Evolutionary conservation across 768 basidiomycete species (phyloP), one percentile per base, ranked within the genome.

Genomic region (Pleurotus platypus): DNA sequence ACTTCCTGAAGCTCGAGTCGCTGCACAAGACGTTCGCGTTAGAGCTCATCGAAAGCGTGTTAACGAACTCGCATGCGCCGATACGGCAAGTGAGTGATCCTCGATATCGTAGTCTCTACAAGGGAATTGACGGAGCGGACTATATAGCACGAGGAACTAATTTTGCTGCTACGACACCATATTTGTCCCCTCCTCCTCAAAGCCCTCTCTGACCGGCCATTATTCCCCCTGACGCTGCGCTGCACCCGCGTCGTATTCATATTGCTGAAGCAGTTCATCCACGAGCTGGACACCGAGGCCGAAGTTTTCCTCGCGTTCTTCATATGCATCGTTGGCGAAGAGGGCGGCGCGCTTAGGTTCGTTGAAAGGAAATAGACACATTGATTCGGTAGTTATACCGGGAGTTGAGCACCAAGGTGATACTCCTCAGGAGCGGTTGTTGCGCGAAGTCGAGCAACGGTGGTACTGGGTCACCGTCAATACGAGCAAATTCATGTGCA

Each of bases 181-280:
- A 86, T 98, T 8, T 95, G 91, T 56, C 94, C 96, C 0, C 77
- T 98, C 18, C 76, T 98, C 5, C 86, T 96, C 59, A 92, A 92
- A 65, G 81, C 89, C 2, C 77, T 97, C 12, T 92, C 91, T 0
- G 90, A 94, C 42, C 77, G 86, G 30, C 87, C 91, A 0, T 69
- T 85, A 2, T 98, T 98, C 69, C 92, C 95, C 0, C 78, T 95
- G 50, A 90, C 90, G 0, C 81, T 99, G 3, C 88, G 97, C 55
- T 90, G 93, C 59, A 95, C 90, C 1, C 89, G 96, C 1, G 92
- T 98, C 26, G 88, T 98, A 38, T 98, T 95, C 72, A 79, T 98
- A 40, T 81, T 98, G 5, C 79, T 98, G 56, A 95, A 96, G 62
- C 91, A 94, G 51, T 98, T 97, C 70, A 87, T 88, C 1, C 72